Evolutionary conservation across 2,329 filamentous ascomycete species (phyloP), one percentile per base, ranked within the genome.

Genomic region (Chrysoporthe austroafricana): DNA sequence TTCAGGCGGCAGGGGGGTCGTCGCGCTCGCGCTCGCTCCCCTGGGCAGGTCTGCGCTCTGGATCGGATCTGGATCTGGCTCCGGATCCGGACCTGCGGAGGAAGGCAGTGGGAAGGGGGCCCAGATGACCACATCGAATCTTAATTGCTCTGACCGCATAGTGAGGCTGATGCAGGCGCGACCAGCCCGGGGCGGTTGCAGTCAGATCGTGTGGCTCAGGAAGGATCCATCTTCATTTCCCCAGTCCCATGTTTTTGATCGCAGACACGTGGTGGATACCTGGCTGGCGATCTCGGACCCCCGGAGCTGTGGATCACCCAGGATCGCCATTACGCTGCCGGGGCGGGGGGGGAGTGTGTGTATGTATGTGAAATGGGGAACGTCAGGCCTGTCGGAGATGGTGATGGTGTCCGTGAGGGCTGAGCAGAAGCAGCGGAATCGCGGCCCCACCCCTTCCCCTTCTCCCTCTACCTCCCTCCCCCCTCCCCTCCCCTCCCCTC

Each of bases 261-360:
- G 39, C 36, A 59, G 59, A 62, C 43, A 62, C 59, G 59, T 62
- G 59, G 21, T 62, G 59, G 59, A 62, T 32, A 54, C 32, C n/a
- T 26, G 46, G 11, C 21, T 56, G 61, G 39, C 18, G 32, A 63
- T 43, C 61, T 63, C 61, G 46, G 46, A 63, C 34, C 13, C 18
- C 26, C 61, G 32, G 34, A 26, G 61, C n/a, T 18, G 4, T 32
- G 48, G 34, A 13, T 26, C 26, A 16, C 7, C 36, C n/a, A 26
- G 46, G 61, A 62, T 62, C 60, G 60, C 46, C 60, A 50, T 32
- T 50, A 32, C 60, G 34, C 48, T 21, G 14, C 26, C 32, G 7
- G 42, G 43, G 21, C 16, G 39, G 9, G 46, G 46, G 50, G 50
- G 50, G 9, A n/a, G n/a, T 16, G 50, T n/a, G n/a, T 16, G 50